Evolutionary conservation across 1,139 yeast genomes (phyloP).

Genomic region (Blastobotrys niveus): DNA sequence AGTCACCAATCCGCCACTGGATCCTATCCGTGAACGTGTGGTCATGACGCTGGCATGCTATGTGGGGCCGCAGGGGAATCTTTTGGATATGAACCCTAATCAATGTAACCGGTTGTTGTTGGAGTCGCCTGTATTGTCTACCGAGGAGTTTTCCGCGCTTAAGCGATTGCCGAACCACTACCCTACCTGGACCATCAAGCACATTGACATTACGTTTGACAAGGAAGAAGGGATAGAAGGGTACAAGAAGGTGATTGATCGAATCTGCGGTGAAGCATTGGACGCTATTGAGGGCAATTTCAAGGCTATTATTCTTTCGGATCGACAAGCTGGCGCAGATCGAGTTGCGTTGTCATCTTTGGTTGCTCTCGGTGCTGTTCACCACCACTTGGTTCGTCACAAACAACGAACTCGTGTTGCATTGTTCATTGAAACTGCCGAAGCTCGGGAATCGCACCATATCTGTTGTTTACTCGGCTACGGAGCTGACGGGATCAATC

Average conservation of each 20-base stretch:
- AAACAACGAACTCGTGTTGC: conserved; percentile 97
- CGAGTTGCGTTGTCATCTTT: conserved; percentile 83
- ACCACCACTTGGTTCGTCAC: conserved; percentile 91
- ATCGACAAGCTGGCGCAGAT: conserved; percentile 52
- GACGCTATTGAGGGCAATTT: conserved; percentile 72
- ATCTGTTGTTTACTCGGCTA: conserved; percentile 91
- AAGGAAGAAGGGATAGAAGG: conserved; percentile 81
- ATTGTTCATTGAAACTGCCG: conserved; percentile 84
- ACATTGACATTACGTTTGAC: conserved; percentile 84
- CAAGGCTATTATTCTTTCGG: conserved; percentile 72
- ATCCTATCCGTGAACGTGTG: conserved; percentile 92
- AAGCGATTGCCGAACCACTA: conserved; percentile 64
- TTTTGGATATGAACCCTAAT: conserved; percentile 83
- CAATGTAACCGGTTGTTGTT: conserved; percentile 87
- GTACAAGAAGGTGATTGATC: conserved; percentile 76
- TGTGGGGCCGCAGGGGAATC: conserved; percentile 95
- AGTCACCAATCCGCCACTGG: conserved; percentile 98
- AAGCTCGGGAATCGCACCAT: conserved; percentile 97
- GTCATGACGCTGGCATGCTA: conserved; percentile 97
- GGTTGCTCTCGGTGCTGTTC: conserved; percentile 95
- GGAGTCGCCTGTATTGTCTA: conserved; percentile 74
- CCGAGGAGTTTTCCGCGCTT: conserved; percentile 69
- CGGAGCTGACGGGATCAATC: conserved; percentile 95
- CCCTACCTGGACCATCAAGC: conserved; percentile 80
- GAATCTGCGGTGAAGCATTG: conserved; percentile 82